Base-by-base conservation (phyloP, 176 grass and related monocot species). In the Aechmea fasciata region DNA sequence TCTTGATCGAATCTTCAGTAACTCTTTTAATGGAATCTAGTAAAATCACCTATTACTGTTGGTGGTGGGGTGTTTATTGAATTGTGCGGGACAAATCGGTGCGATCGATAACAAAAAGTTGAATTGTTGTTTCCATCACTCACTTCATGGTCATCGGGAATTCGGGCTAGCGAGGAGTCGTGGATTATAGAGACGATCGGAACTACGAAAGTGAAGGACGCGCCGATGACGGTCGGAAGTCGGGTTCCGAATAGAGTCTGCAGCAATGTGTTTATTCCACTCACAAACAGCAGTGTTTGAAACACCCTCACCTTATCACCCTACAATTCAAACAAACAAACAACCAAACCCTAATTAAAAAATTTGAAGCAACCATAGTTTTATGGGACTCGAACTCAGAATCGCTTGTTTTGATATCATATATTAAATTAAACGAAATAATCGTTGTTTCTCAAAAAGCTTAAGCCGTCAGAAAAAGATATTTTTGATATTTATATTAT, bases 281-380 rank as follows among this genome's bases (percentile, higher is more conserved):
- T 93, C 64, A 99, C 87, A 82, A 99, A 99, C 22, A 99, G 82
- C 75, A 99, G 72, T 80, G 95, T 99, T 64, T 99, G 95, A 33
- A 99, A 82, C 75, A 99, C 95, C 83, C 95, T 83, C 28, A 90
- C 95, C 80, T 86, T 99, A 79, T 99, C 90, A 23, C 80, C 87
- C 95, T 99, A 82, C 67, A 77, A 14, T 75, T 64, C 74, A 74
- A 63, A 57, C 41, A 73, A 69, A 4, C 17, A 10, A 52, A 3
- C 29, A 18, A 49, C 19, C n/a, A n/a, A n/a, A n/a, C 9, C 12
- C 13, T 23, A 51, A 12, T 64, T 12, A 24, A 65, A 65, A 74
- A 9, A 26, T 26, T 26, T 2, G 25, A 26, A 26, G 25, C 25
- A 26, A 26, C 25, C 25, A 23, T 23, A 0, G 22, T 23, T 23